Evolutionary conservation across 2,329 filamentous ascomycete species (phyloP), one percentile per base, ranked within the genome.

Genomic region (Erysiphe pulchra): DNA sequence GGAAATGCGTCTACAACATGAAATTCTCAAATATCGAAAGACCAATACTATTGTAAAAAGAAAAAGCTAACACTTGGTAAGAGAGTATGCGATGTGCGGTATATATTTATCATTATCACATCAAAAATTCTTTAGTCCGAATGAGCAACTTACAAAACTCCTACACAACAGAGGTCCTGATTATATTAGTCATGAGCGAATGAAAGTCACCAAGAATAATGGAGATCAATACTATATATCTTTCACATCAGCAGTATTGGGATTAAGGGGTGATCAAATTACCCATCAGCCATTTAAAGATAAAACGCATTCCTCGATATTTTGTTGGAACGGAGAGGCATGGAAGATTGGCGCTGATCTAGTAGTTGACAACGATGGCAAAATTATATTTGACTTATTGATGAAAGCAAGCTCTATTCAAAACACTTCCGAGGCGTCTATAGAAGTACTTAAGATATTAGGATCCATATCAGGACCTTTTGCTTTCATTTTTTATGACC

Each of bases 281-380:
- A 73, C 77, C 7, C 58, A 63, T 32, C 90, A 95, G 59, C 90
- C 90, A 1, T 69, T 92, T 4, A 60, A 69, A 38, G 71, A 79
- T 51, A 34, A 57, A 2, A 50, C 53, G 0, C 69, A 68, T 0
- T 67, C 68, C 4, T 83, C 78, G 1, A 65, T 82, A 0, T 67
- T 98, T 2, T 94, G 87, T 67, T 98, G 90, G 90, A 98, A 98
- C 57, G 90, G 90, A 39, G 90, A 98, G 59, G 87, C 85, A 1
- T 98, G 90, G 90, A 77, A 71, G 47, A 68, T 92, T 44, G 62
- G 61, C 9, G 68, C 67, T 32, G 54, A 68, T 10, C 54, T 59
- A 1, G 65, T 93, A n/a, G 48, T 56, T 37, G 80, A 75, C 47
- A 94, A 93, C 57, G 90, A 98, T 61, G 81, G 81, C 2, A 69